These are phyloP conservation scores for Saccharum officinarum DNA, from an alignment of 176 grass and related monocot species.

Conservation along the genomic window DNA sequence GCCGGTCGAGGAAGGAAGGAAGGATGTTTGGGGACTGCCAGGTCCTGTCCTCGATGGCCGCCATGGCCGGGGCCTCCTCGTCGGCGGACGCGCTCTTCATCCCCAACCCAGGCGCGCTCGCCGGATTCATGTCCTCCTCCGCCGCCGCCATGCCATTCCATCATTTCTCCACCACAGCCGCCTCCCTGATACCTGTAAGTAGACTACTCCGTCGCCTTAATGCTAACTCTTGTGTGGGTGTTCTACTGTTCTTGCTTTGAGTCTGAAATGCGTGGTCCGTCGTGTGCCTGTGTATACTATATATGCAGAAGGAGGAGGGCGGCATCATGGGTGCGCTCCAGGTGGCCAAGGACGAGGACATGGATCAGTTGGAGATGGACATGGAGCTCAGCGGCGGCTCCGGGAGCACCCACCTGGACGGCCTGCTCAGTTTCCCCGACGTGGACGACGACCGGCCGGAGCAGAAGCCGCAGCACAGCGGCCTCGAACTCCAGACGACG, in stretches of 20 bases:
- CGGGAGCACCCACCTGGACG: constrained; percentile 78
- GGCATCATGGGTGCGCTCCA: constrained; percentile 41
- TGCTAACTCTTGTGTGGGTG: background rate
- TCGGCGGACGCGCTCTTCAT: constrained; percentile 74
- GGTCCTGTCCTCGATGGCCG: constrained; percentile 79
- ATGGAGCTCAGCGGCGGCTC: constrained; percentile 76
- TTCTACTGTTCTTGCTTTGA: background rate
- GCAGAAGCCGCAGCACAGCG: constrained; percentile 48
- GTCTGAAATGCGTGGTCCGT: background rate
- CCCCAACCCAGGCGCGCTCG: constrained; percentile 59
- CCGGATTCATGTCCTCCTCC: constrained; percentile 62
- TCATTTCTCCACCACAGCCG: constrained; percentile 29
- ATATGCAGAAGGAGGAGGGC: constrained; percentile 69
- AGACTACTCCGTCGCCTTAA: background rate
- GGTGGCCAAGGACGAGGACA: constrained; percentile 75
- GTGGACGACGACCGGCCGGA: constrained; percentile 60
- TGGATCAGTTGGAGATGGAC: constrained; percentile 53
- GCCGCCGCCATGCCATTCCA: constrained; percentile 75
- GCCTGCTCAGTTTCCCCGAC: constrained; percentile 74
- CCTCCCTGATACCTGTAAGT: constrained; percentile 46
- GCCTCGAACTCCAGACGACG: constrained; percentile 19
- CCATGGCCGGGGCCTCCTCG: constrained; percentile 38
- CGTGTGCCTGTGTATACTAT: background rate
- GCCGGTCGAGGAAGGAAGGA: background rate
- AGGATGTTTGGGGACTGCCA: constrained; percentile 98